A percentile compares a stretch with the other conserved stretches of the same genome.
Conservation (phyloP, 331 rosid species). For the Acacia concinna region DNA sequence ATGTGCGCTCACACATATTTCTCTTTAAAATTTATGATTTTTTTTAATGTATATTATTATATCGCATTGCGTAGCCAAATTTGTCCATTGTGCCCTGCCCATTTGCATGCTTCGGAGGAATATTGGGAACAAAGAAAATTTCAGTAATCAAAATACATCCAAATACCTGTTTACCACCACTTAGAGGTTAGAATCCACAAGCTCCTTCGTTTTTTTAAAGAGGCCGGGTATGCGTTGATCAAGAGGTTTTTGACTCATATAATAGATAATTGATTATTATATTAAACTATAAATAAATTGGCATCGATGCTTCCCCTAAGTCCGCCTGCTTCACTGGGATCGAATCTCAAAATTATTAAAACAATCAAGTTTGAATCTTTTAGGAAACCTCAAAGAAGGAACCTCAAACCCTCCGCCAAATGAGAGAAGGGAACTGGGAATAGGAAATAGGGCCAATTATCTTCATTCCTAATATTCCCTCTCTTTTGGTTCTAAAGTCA, state of each 20-base stretch:
- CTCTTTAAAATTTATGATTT: no score
- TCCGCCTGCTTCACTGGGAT: slow-evolving; percentile 31
- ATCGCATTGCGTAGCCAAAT: no score
- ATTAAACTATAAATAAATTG: slow-evolving; percentile 21
- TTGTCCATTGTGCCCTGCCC: no score
- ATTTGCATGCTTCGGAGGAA: slow-evolving; percentile 4
- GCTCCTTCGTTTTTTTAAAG: background rate
- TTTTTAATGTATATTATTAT: no score
- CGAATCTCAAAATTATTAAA: slow-evolving; percentile 26
- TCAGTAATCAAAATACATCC: background rate
- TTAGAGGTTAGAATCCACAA: no score
- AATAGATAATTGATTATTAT: background rate
- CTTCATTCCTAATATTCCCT: slow-evolving; percentile 1
- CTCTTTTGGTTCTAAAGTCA: slow-evolving; percentile 1
- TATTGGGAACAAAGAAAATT: slow-evolving; percentile 23
- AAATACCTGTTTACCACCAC: no score
- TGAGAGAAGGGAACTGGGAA: background rate
- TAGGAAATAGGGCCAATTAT: slow-evolving; percentile 15
- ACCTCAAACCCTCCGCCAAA: slow-evolving; percentile 16
- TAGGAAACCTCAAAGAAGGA: slow-evolving; percentile 41
- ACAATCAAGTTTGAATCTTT: slow-evolving; percentile 29
- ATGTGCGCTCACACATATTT: no score
- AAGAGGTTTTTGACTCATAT: background rate
- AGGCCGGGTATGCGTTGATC: no score
- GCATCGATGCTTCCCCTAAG: slow-evolving; percentile 23